Conservation (phyloP, 495 filamentous ascomycete species). For the Trichocladium antarcticum region DNA sequence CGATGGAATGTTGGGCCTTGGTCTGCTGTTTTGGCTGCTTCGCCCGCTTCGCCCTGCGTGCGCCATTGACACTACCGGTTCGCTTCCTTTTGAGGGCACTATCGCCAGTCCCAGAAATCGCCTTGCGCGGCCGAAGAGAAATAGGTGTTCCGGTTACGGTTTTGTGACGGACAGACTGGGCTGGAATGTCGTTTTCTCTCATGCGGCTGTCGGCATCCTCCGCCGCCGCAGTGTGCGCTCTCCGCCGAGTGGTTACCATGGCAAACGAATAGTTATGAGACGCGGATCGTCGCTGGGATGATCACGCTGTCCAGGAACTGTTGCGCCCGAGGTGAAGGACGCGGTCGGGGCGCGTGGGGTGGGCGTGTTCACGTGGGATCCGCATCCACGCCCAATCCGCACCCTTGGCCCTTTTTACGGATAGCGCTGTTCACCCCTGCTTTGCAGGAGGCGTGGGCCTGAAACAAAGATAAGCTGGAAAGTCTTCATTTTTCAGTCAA, state of each 20-base stretch:
- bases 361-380: too few relatives aligned
- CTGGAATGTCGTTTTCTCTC: not conserved
- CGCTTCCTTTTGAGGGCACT: not conserved
- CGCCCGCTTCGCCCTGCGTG: not conserved
- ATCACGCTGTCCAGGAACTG: too few relatives aligned
- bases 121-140: not conserved
- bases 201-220: not conserved
- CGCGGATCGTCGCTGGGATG: not conserved
- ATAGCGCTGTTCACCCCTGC: too few relatives aligned
- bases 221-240: not conserved
- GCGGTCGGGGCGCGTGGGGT: too few relatives aligned
- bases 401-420: too few relatives aligned
- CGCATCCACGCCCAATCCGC: too few relatives aligned
- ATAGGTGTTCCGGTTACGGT: not conserved
- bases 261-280: not conserved
- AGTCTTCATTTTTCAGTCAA: too few relatives aligned
- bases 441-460: too few relatives aligned
- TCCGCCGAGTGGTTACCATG: constrained; percentile 3
- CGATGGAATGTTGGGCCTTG: not conserved
- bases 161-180: not conserved
- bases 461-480: too few relatives aligned
- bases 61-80: not conserved
- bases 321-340: too few relatives aligned
- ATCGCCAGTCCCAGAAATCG: too few relatives aligned
- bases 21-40: not conserved